These are phyloP conservation scores for Epithemia pelagica DNA, from an alignment of 108 stramenopile genomes.

Conservation along the genomic window DNA sequence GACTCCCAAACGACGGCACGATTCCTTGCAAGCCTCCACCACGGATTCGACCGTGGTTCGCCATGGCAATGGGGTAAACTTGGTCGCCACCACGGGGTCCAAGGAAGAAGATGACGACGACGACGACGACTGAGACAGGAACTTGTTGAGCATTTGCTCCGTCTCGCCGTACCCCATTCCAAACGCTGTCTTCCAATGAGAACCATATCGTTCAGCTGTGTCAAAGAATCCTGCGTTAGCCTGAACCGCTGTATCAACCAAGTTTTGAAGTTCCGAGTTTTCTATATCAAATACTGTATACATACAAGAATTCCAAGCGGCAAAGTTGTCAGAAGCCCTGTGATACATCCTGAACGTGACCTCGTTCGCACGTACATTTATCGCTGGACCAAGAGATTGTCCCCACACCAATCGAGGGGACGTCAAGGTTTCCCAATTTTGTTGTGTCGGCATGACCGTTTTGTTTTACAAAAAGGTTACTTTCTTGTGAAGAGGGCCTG, in stretches of 20 bases:
- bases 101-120: not conserved
- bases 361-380: slow-evolving; percentile 16
- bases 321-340: not conserved
- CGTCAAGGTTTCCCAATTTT: slow-evolving; percentile 31
- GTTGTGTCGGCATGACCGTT: slow-evolving; percentile 28
- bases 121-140: slow-evolving; percentile 9
- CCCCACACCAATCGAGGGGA: slow-evolving; percentile 49
- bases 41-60: slow-evolving; percentile 45
- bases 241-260: slow-evolving; percentile 24
- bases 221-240: slow-evolving; percentile 50
- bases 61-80: slow-evolving; percentile 65
- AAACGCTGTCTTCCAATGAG: slow-evolving; percentile 45
- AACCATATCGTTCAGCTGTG: slow-evolving; percentile 62
- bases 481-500: not conserved
- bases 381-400: slow-evolving; percentile 55
- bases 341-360: not conserved
- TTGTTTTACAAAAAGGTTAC: not conserved
- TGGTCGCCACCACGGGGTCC: slow-evolving; percentile 42
- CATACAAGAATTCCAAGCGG: no score
- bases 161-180: slow-evolving; percentile 53
- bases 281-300: slow-evolving; percentile 20
- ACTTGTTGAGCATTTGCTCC: slow-evolving; percentile 32
- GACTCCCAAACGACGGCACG: slow-evolving; percentile 47
- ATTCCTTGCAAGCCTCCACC: slow-evolving; percentile 55
- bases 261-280: slow-evolving; percentile 30